phyloP scores from a whole-genome alignment of 169 alveolate genomes.

The Eimeria sp. region DNA sequence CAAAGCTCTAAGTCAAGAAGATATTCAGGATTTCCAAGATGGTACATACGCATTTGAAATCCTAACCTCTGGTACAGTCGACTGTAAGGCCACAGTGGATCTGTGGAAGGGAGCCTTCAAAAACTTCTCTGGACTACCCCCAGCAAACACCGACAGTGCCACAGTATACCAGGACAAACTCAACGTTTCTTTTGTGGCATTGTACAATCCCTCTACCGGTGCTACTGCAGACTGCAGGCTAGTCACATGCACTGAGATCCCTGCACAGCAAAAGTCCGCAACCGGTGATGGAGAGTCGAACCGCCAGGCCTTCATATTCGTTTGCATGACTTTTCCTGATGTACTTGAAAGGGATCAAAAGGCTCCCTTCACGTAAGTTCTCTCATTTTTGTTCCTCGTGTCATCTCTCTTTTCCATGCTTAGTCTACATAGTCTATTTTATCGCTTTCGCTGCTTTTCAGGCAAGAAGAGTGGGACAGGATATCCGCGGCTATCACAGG shows the following conservation, averaged over 20 bases:
- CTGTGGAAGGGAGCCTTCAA: slow-evolving; percentile 15
- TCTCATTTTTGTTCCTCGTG: neutral
- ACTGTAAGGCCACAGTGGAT: neutral
- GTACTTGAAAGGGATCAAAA: neutral
- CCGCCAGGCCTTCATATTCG: neutral
- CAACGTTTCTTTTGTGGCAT: slow-evolving; percentile 41
- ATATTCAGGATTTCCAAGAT: neutral
- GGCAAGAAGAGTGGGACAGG: slow-evolving; percentile 5
- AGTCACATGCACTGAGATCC: neutral
- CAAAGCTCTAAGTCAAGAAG: neutral
- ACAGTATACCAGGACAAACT: neutral
- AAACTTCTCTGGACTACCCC: slow-evolving; percentile 1
- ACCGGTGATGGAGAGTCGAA: neutral
- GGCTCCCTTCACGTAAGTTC: slow-evolving; percentile 14
- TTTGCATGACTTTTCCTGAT: neutral
- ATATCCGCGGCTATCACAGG: neutral
- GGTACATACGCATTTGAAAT: slow-evolving; percentile 5
- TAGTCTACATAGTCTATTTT: neutral
- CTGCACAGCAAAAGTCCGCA: neutral
- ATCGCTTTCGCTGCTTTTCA: neutral
- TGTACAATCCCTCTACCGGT: slow-evolving; percentile 2
- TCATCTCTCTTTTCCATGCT: neutral
- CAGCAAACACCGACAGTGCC: neutral
- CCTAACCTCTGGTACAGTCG: neutral
- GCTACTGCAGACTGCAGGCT: neutral